Base-by-base conservation (phyloP, 495 filamentous ascomycete species). In the Acidiella bohemica region DNA sequence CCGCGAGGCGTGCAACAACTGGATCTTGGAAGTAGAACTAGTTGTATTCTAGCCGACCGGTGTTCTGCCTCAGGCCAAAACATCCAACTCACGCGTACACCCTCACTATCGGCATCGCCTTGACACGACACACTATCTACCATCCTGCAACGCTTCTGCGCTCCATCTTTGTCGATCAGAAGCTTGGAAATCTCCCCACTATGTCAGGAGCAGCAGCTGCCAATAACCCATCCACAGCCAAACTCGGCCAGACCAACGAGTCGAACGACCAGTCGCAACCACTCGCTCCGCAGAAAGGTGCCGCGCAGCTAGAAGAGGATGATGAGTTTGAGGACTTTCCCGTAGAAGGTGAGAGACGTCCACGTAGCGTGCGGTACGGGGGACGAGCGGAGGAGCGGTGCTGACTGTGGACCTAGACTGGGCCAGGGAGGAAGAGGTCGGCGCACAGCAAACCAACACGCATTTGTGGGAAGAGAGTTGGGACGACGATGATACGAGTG, bases 311-410 rank as follows among this genome's bases (percentile, higher is more conserved):
- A 17, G 90, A 94, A 56, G 90, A 97, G 55, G 90, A 97, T 53
- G 90, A 97, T 59, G 90, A 97, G 65, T 97, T 97, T 51, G 90
- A 97, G 61, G 90, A 97, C 61, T 97, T 97, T 61, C 92, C 90
- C 20, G 81, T 93, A 38, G 88, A 96, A 67, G 84, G 90, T 93
- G 60, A 36, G 65, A 25, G n/a, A n/a, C n/a, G n/a, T n/a, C 13
- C 12, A 31, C 27, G 1, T 29, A 5, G 13, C 28, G 41, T 37
- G 28, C 18, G 11, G 8, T 12, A 17, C n/a, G 20, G 26, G 24
- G 23, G 23, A 18, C 14, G n/a, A 34, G 32, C 17, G 28, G 18
- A 3, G 19, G 8, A 35, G 14, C 17, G 22, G 16, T 35, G 18
- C 19, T 11, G 25, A 7, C 10, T 4, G 32, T 24, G 10, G 28